phyloP scores from a whole-genome alignment of 148 eudicot species.

The Amaranthus palmeri region DNA sequence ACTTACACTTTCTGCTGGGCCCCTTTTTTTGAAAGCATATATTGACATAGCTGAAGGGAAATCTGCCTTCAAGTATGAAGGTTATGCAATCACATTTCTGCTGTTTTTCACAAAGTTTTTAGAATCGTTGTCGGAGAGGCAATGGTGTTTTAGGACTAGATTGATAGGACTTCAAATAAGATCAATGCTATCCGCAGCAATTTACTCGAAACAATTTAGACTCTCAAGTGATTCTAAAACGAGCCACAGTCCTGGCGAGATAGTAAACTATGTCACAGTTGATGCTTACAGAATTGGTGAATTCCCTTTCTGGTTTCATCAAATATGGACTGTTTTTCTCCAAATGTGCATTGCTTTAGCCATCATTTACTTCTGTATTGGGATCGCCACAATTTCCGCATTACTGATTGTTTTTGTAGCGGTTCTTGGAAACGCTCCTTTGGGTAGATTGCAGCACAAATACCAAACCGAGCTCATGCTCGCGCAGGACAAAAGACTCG shows the following conservation, averaged over 20 bases:
- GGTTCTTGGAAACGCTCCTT: constrained; percentile 40
- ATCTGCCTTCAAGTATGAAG: constrained; percentile 33
- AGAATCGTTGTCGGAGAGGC: constrained; percentile 56
- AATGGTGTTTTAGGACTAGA: constrained; percentile 45
- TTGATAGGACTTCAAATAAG: constrained; percentile 49
- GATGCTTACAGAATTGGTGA: constrained; percentile 60
- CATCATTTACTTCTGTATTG: constrained; percentile 34
- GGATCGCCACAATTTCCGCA: constrained; percentile 39
- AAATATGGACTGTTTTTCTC: constrained; percentile 47
- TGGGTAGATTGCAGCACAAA: constrained; percentile 43
- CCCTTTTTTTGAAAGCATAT: constrained; percentile 44
- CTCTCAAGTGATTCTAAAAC: constrained; percentile 38
- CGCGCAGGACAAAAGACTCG: constrained; percentile 43
- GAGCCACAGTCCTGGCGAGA: constrained; percentile 45
- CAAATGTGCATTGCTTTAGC: constrained; percentile 41
- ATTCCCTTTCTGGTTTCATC: constrained; percentile 55
- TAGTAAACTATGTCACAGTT: constrained; percentile 48
- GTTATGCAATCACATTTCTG: constrained; percentile 27
- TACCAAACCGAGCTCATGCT: constrained; percentile 47
- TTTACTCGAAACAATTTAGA: constrained; percentile 49
- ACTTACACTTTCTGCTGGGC: constrained; percentile 43
- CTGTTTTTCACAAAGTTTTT: constrained; percentile 38
- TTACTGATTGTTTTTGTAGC: constrained; percentile 30
- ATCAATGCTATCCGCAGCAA: constrained; percentile 47
- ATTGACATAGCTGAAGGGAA: constrained; percentile 33